Evolutionary conservation across 352 stramenopile genomes (phyloP).

Genomic region (Thraustochytrium sp.): DNA sequence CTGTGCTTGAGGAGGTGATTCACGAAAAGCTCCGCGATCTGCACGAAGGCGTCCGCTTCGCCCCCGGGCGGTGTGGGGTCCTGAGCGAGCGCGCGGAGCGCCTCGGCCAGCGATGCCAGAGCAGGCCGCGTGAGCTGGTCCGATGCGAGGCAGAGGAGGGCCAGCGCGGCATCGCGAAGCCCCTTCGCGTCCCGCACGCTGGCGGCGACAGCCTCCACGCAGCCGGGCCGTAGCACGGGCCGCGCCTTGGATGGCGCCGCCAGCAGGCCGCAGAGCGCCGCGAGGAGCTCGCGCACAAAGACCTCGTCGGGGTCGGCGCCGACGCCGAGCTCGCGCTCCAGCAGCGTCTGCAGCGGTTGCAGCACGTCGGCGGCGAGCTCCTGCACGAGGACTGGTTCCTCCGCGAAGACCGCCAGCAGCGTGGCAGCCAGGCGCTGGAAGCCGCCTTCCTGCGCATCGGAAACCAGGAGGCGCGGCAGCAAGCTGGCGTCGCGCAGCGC

Average conservation of each 20-base stretch:
- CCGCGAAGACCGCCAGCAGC: not conserved
- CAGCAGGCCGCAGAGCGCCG: no score
- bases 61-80: no score
- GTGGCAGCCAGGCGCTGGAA: not conserved
- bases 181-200: not conserved
- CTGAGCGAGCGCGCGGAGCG: not conserved
- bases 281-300: no score
- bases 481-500: not conserved
- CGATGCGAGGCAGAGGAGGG: no score
- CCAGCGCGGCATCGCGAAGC: not conserved
- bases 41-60: not conserved
- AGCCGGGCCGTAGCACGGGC: not conserved
- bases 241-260: not conserved
- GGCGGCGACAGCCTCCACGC: not conserved
- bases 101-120: not conserved
- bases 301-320: no score
- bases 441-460: not conserved
- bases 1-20: not conserved
- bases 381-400: no score
- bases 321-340: no score
- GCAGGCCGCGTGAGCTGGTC: not conserved
- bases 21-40: not conserved
- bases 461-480: not conserved
- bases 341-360: no score
- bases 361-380: no score